Percentiles rank a stretch among this genome's conserved stretches.
Conservation (phyloP, 2,329 filamentous ascomycete genomes). For the Zymoseptoria brevis region DNA sequence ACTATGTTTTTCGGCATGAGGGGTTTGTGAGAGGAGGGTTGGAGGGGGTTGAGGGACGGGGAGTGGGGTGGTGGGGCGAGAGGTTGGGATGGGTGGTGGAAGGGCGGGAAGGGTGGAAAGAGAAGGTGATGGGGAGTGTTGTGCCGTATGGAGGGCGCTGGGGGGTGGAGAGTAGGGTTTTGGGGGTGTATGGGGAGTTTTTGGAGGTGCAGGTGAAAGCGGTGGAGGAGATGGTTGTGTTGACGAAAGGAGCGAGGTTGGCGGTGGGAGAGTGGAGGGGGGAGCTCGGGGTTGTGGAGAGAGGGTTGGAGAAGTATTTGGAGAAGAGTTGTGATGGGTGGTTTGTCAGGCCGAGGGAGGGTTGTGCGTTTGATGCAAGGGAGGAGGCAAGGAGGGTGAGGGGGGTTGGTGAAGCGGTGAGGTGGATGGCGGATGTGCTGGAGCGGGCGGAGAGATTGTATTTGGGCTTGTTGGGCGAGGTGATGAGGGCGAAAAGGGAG, state of each 20-base stretch:
- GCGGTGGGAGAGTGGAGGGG: background rate
- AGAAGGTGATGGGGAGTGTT: background rate
- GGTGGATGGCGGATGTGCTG: slow-evolving; percentile 4
- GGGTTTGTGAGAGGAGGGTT: background rate
- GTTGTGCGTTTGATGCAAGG: background rate
- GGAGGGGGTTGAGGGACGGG: background rate
- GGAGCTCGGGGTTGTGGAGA: slow-evolving; percentile 2
- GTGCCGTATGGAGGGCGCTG: slow-evolving; percentile 1
- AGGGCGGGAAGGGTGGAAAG: background rate
- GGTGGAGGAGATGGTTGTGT: slow-evolving; percentile 1
- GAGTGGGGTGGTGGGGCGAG: background rate
- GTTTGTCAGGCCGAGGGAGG: background rate
- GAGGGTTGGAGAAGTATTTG: background rate
- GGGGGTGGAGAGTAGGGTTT: slow-evolving; percentile 1
- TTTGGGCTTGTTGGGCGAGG: slow-evolving; percentile 1
- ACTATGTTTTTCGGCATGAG: slow-evolving; percentile 3
- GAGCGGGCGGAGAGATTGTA: slow-evolving; percentile 2
- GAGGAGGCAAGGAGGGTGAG: background rate
- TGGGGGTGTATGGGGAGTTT: slow-evolving; percentile 5
- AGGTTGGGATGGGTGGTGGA: background rate
- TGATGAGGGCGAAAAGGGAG: background rate
- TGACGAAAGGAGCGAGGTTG: background rate
- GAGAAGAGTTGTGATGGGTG: background rate
- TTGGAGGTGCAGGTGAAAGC: background rate
- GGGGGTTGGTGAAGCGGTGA: background rate